These are phyloP conservation scores for Microdochium bolleyi DNA, from an alignment of 2,329 filamentous ascomycete genomes.

Conservation along the genomic window DNA sequence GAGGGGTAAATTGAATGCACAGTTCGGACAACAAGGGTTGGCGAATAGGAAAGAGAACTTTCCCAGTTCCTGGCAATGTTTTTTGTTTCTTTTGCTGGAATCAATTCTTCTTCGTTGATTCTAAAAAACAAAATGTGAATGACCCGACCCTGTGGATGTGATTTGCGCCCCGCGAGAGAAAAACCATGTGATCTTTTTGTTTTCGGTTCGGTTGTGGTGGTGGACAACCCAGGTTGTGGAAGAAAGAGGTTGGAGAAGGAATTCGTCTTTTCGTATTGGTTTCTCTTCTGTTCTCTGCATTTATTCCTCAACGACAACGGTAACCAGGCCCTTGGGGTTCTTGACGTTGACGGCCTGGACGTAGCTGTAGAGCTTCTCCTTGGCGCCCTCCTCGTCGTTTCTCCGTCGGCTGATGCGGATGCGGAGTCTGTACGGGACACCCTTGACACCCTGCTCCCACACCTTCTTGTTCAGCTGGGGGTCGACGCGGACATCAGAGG, in stretches of 20 bases:
- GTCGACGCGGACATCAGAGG: slow-evolving; percentile 93
- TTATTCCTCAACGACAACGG: slow-evolving; percentile 76
- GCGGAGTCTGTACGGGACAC: slow-evolving; percentile 92
- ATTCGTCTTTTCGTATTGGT: neutral
- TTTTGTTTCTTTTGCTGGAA: neutral
- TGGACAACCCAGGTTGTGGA: neutral
- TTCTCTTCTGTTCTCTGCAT: slow-evolving; percentile 8
- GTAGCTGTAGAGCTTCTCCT: slow-evolving; percentile 99
- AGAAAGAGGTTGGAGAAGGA: neutral
- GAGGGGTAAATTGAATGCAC: too few relatives aligned
- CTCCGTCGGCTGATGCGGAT: slow-evolving; percentile 98
- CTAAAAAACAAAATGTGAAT: neutral
- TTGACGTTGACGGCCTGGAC: slow-evolving; percentile 99
- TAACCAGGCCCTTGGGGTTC: slow-evolving; percentile 96
- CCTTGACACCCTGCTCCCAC: slow-evolving; percentile 99
- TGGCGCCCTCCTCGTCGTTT: slow-evolving; percentile 99
- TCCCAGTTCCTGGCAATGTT: neutral
- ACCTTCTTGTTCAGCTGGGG: slow-evolving; percentile 99
- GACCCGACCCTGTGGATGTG: neutral
- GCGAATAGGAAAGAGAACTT: neutral
- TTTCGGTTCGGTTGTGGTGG: neutral
- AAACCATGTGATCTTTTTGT: neutral
- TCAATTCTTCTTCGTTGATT: slow-evolving; percentile 1
- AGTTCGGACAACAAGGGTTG: neutral
- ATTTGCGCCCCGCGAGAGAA: neutral